Base-by-base conservation (phyloP, 768 basidiomycete species). In the Podaxis carcinomalis region DNA sequence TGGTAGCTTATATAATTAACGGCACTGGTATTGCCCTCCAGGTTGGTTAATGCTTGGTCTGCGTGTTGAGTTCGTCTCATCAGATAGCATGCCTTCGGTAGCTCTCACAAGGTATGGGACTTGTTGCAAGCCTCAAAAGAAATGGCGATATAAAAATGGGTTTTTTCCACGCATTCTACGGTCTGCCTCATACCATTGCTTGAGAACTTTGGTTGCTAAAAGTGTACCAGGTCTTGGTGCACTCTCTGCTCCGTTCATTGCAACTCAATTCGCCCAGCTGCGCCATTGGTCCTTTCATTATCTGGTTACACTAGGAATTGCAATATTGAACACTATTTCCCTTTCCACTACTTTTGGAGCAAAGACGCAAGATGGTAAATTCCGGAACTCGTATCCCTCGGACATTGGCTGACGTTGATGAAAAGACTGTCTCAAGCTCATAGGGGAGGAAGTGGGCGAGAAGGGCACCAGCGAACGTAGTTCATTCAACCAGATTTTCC, bases 231-330 rank as follows among this genome's bases (percentile, higher is more conserved):
- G 89, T 19, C 73, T 80, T 0, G 89, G 89, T 2, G 89, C 89
- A 3, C 74, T 90, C 9, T 77, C 77, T 6, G 72, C 92, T 0
- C 93, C 93, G 1, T 79, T 95, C n/a, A 84, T 88, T 0, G 82
- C 93, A 0, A 95, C 94, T 0, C 89, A 92, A 59, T 94, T 95
- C 64, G 78, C 89, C 0, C 83, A 84, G 56, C 66, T 82, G 32
- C 70, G 63, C 0, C 79, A 74, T 37, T 94, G 92, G 93, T 89
- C 86, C 1, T 88, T 89, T 68, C 88, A 93, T 69, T 95, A 86
- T 67, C 77, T 93, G 5, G 74, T 74, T 0, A 90, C 90, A 0
- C 71, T 93, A 0, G 87, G 83, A 1, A 63, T 95, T n/a, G 84
- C 89, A 0, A 59, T 84, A 14, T 62, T 75, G 44, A 92, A 89